These are phyloP conservation scores for Fusarium chlamydosporum DNA, from an alignment of 2,329 filamentous ascomycete genomes.

Conservation along the genomic window DNA sequence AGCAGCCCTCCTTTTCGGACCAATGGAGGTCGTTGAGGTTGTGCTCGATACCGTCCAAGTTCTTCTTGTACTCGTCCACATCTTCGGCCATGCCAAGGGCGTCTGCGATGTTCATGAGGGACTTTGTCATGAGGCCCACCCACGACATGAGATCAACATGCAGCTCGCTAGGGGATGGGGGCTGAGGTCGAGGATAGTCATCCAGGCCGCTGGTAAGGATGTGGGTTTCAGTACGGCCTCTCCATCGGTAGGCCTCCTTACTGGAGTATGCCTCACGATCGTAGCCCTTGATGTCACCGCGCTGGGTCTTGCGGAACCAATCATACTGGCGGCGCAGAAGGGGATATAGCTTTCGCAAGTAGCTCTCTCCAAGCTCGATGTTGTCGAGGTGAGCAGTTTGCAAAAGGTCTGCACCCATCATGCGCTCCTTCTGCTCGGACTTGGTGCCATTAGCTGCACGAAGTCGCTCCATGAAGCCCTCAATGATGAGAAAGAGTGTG, in stretches of 20 bases:
- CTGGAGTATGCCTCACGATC: slow-evolving; percentile 88
- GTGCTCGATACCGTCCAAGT: slow-evolving; percentile 80
- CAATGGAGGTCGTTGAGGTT: slow-evolving; percentile 97
- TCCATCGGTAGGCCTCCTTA: slow-evolving; percentile 97
- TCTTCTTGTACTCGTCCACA: slow-evolving; percentile 76
- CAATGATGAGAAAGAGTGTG: slow-evolving; percentile 90
- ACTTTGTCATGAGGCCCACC: slow-evolving; percentile 96
- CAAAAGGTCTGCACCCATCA: slow-evolving; percentile 62
- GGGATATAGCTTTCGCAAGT: slow-evolving; percentile 84
- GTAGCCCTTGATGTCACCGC: slow-evolving; percentile 90
- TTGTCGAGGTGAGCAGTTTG: slow-evolving; percentile 77
- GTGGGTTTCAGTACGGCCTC: slow-evolving; percentile 87
- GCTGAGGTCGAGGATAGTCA: slow-evolving; percentile 94
- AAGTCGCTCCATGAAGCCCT: slow-evolving; percentile 85
- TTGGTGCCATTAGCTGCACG: slow-evolving; percentile 67
- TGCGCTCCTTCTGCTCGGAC: slow-evolving; percentile 59
- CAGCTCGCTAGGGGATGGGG: slow-evolving; percentile 94
- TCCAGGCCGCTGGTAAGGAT: slow-evolving; percentile 94
- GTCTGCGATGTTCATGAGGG: slow-evolving; percentile 83
- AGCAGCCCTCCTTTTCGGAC: slow-evolving; percentile 83
- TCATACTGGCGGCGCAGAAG: slow-evolving; percentile 89
- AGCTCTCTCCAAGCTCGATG: slow-evolving; percentile 75
- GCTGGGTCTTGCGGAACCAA: slow-evolving; percentile 95
- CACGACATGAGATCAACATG: slow-evolving; percentile 95
- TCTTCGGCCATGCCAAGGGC: slow-evolving; percentile 84